Base-by-base conservation (phyloP, 208 protist species). In the Crithidia brevicula region DNA sequence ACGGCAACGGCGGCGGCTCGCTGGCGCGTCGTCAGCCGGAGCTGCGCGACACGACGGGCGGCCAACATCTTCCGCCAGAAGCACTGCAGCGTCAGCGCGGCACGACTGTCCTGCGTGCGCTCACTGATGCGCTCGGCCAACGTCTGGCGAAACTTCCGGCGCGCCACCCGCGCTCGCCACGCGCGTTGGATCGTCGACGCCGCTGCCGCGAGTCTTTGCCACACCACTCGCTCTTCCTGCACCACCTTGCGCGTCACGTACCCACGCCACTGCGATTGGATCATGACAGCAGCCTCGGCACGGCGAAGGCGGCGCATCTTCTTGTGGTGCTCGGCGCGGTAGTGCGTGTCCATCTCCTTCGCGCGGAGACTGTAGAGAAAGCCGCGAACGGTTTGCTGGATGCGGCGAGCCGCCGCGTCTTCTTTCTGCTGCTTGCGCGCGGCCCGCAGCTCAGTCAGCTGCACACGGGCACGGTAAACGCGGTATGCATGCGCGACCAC, bases 251-350 rank as follows among this genome's bases (percentile, higher is more conserved):
- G 77, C 47, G 86, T 92, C 16, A 78, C 79, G 72, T 90, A 68
- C 15, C 91, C 93, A 54, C 88, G 81, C 91, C 93, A 97, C n/a
- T 79, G 45, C 3, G 90, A 67, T 70, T 97, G 93, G 28, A 97
- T 85, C 62, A 67, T 84, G 15, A 79, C 71, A 4, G 78, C 89
- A 0, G 86, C 90, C 60, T 92, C 88, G 36, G 80, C 66, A 6
- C 78, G 78, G 23, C 87, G 81, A 64, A 84, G 71, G 1, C 60
- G 71, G 1, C 69, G 28, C 70, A 89, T 80, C 77, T 93, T 89
- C 74, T 85, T 83, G 53, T 45, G 27, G 47, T 86, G 81, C 38
- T 70, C 53, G 23, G 51, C 67, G 45, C 74, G 33, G 76, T 97
- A 93, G 81, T 94, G 94, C 16, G 63, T 57, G 28, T 88, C 81